Percentiles rank a stretch among this genome's conserved stretches.
phyloP scores from a whole-genome alignment of 257 asterid species.

The Phtheirospermum japonicum region DNA sequence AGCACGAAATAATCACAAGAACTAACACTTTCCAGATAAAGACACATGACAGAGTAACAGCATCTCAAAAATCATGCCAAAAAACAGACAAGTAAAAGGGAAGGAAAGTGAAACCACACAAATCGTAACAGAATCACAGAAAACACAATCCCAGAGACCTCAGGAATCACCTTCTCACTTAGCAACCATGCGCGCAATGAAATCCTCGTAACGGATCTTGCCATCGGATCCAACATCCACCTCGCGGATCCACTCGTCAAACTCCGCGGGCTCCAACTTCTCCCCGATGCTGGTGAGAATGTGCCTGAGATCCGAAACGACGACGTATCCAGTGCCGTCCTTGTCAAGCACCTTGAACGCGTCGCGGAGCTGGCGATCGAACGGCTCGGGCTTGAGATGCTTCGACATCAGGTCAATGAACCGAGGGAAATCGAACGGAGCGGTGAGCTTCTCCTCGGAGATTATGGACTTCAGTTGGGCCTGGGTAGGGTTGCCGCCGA shows the following conservation, averaged over 20 bases:
- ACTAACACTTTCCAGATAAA: not conserved
- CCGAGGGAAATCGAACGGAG: conserved; percentile 72
- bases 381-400: conserved; percentile 94
- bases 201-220: conserved; percentile 87
- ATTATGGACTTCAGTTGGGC: conserved; percentile 76
- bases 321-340: conserved; percentile 74
- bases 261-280: conserved; percentile 86
- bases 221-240: conserved; percentile 97
- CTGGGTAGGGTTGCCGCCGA: conserved; percentile 97
- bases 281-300: conserved; percentile 86
- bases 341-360: conserved; percentile 94
- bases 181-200: conserved; percentile 92
- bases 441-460: conserved; percentile 62
- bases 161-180: conserved; percentile 41
- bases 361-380: conserved; percentile 93
- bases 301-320: conserved; percentile 89
- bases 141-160: conserved; percentile 16
- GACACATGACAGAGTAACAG: not conserved
- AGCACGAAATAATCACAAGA: conserved; percentile 2
- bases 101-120: not conserved
- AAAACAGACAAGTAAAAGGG: not conserved
- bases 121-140: conserved; percentile 5
- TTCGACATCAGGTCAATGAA: conserved; percentile 83
- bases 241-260: conserved; percentile 99
- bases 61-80: conserved; percentile 11